Evolutionary conservation across 1,139 yeast genomes (phyloP).

Genomic region (Sugiyamaella paludigena): DNA sequence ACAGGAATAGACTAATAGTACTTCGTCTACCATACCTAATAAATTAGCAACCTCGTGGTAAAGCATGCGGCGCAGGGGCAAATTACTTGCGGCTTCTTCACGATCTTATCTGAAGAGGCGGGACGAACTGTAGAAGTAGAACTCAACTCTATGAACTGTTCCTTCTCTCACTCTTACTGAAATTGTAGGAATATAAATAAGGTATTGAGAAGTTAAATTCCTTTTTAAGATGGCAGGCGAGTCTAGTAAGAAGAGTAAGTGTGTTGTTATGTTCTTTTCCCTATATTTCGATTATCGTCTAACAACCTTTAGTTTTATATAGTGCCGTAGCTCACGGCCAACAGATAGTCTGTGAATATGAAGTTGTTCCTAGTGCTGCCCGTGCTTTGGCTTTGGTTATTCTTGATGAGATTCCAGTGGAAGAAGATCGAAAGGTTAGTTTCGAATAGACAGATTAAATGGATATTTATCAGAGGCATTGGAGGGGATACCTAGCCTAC

Average conservation of each 20-base stretch:
- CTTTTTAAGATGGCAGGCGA: slow-evolving; percentile 1
- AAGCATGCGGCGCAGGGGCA: not conserved
- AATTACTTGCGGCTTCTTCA: too few species aligned
- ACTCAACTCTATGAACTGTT: too few species aligned
- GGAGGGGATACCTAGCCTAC: too few species aligned
- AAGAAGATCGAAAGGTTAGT: slow-evolving; percentile 31
- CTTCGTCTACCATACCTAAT: too few species aligned
- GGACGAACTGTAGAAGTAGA: too few species aligned
- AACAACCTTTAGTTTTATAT: slow-evolving; percentile 28
- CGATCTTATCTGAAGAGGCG: too few species aligned
- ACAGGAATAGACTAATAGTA: too few species aligned
- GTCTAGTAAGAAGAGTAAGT: slow-evolving; percentile 5
- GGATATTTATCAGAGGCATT: not conserved
- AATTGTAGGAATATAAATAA: not conserved
- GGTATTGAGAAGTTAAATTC: not conserved
- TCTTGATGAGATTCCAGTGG: slow-evolving; percentile 28
- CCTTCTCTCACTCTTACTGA: too few species aligned
- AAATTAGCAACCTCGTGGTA: not conserved
- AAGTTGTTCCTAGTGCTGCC: slow-evolving; percentile 24
- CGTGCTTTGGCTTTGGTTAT: slow-evolving; percentile 31
- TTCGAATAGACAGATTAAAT: not conserved
- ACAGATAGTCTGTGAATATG: slow-evolving; percentile 27
- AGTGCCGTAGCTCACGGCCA: slow-evolving; percentile 35
- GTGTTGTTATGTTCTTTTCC: too few species aligned
- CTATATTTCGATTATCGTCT: not conserved